Conservation (phyloP, 768 basidiomycete genomes). For the Pleurotus pulmonarius region DNA sequence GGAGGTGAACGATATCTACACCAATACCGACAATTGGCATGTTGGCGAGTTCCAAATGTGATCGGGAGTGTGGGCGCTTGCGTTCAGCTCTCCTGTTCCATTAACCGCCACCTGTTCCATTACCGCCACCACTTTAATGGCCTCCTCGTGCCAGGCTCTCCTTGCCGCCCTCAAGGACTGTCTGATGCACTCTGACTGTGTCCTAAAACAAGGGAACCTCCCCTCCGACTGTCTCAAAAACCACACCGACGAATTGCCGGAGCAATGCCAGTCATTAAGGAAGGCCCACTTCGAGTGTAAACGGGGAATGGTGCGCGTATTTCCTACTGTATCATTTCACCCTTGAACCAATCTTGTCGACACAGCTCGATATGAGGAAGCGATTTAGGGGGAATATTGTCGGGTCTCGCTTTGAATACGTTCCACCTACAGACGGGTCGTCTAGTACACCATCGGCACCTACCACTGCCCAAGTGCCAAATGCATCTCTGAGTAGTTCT, state of each 20-base stretch:
- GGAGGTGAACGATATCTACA: conserved; percentile 67
- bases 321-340: background rate
- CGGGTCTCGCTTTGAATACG: conserved; percentile 47
- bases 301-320: conserved; percentile 69
- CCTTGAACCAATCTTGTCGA: background rate
- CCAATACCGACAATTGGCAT: conserved; percentile 75
- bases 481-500: conserved; percentile 11
- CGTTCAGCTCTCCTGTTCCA: no score
- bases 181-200: conserved; percentile 82
- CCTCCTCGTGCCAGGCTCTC: conserved; percentile 76
- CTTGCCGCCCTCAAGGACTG: conserved; percentile 80
- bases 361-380: conserved; percentile 80
- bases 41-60: background rate
- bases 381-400: conserved; percentile 73
- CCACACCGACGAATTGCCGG: conserved; percentile 73
- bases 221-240: conserved; percentile 83
- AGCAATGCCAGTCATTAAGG: conserved; percentile 74
- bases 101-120: no score
- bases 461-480: no score
- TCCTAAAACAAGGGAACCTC: conserved; percentile 69
- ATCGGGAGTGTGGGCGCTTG: no score
- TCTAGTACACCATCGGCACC: no score
- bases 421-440: conserved; percentile 22
- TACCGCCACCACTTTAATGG: conserved; percentile 40
- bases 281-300: conserved; percentile 90